Conservation (phyloP, 2,329 filamentous ascomycete species). For the Nannizziopsis barbatae region DNA sequence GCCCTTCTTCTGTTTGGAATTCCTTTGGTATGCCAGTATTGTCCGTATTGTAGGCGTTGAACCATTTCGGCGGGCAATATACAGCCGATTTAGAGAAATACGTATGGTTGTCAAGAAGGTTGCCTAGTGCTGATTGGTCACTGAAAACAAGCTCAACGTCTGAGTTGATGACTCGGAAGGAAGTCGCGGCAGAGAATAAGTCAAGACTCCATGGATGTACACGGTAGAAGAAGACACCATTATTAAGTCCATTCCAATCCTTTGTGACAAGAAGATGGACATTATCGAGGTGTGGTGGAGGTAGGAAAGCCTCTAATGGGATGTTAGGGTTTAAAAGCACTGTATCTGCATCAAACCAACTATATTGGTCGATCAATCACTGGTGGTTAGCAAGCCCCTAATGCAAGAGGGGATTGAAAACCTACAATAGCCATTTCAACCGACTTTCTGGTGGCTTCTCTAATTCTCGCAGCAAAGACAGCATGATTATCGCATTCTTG, state of each 20-base stretch:
- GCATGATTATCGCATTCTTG: constrained; percentile 37
- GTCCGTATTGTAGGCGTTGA: constrained; percentile 15
- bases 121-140: constrained; percentile 16
- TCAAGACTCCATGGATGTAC: constrained; percentile 27
- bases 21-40: constrained; percentile 7
- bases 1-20: constrained; percentile 13
- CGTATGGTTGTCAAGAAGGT: constrained; percentile 12
- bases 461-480: constrained; percentile 23
- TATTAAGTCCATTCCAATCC: constrained; percentile 28
- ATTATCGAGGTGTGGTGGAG: constrained; percentile 22
- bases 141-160: constrained; percentile 17
- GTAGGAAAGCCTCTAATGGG: constrained; percentile 26
- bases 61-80: constrained; percentile 16
- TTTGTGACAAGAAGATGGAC: constrained; percentile 24
- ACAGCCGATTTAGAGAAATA: constrained; percentile 14
- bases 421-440: constrained; percentile 26
- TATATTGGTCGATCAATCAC: constrained; percentile 7
- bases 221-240: constrained; percentile 27
- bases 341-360: constrained; percentile 28
- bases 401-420: not conserved
- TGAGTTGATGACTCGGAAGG: constrained; percentile 20
- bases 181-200: constrained; percentile 22
- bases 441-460: constrained; percentile 21
- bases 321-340: constrained; percentile 27
- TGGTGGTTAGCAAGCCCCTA: not conserved